Conservation (phyloP, 2,329 filamentous ascomycete genomes). For the Aspergillus sp. region DNA sequence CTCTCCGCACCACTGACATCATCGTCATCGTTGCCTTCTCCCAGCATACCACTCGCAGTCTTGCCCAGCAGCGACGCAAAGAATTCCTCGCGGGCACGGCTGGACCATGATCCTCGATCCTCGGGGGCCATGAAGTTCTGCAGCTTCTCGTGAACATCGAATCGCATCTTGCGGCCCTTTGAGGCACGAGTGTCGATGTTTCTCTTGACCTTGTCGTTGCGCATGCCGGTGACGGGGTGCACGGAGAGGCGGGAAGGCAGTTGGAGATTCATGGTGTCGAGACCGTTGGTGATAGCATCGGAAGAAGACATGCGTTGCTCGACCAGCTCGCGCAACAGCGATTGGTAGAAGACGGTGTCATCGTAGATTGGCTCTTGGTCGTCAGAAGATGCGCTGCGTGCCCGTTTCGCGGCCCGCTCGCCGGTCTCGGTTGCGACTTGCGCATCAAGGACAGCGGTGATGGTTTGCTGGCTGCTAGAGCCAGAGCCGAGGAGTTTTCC, state of each 20-base stretch:
- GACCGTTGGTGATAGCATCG: slow-evolving; percentile 42
- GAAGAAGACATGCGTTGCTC: slow-evolving; percentile 71
- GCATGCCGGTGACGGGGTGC: slow-evolving; percentile 39
- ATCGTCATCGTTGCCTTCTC: slow-evolving; percentile 55
- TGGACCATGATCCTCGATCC: slow-evolving; percentile 74
- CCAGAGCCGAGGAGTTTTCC: slow-evolving; percentile 58
- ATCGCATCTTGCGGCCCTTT: slow-evolving; percentile 90
- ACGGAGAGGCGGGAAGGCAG: slow-evolving; percentile 32
- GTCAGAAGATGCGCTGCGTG: slow-evolving; percentile 15
- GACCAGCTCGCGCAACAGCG: slow-evolving; percentile 86
- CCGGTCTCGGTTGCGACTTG: slow-evolving; percentile 38
- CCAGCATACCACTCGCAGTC: slow-evolving; percentile 58
- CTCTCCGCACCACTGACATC: slow-evolving; percentile 21
- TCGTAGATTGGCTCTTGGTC: slow-evolving; percentile 67
- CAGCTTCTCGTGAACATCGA: slow-evolving; percentile 92
- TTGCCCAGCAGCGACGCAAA: slow-evolving; percentile 69
- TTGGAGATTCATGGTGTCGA: slow-evolving; percentile 31
- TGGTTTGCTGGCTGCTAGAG: slow-evolving; percentile 47
- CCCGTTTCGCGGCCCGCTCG: slow-evolving; percentile 27
- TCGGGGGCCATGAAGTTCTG: slow-evolving; percentile 98
- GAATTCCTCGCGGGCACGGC: slow-evolving; percentile 69
- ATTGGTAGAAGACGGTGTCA: slow-evolving; percentile 90
- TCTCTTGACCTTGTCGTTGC: slow-evolving; percentile 65
- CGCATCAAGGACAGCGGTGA: slow-evolving; percentile 40
- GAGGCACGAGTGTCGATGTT: slow-evolving; percentile 89